Percentiles rank a stretch among this genome's conserved stretches.
phyloP scores from a whole-genome alignment of 2,329 filamentous ascomycete species.

The Chlorencoelia australis region DNA sequence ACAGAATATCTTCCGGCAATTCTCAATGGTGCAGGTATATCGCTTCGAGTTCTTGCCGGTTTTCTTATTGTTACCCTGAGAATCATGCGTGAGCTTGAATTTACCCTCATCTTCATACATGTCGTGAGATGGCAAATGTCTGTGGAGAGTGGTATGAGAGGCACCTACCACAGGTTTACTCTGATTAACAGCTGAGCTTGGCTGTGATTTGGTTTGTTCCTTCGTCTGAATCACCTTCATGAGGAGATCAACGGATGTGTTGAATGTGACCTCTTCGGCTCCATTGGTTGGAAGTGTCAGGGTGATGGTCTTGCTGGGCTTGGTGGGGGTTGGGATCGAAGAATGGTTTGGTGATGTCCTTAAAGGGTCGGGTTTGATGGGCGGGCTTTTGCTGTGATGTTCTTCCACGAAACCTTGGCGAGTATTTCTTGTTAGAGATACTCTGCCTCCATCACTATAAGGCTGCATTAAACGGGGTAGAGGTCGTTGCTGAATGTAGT shows the following conservation, averaged over 20 bases:
- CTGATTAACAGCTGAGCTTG: constrained; percentile 17
- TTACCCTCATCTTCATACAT: constrained; percentile 9
- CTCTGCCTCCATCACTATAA: constrained; percentile 11
- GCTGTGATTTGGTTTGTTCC: constrained; percentile 30
- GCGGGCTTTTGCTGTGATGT: constrained; percentile 28
- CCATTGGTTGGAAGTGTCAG: constrained; percentile 6
- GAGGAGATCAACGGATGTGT: constrained; percentile 75
- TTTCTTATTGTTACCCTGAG: constrained; percentile 14
- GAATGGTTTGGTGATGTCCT: constrained; percentile 16
- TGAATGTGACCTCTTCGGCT: constrained; percentile 46
- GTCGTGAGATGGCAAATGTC: constrained; percentile 4
- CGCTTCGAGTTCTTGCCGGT: constrained; percentile 37
- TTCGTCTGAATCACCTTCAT: constrained; percentile 83
- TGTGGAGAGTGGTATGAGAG: constrained; percentile 27
- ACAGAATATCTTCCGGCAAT: constrained; percentile 72
- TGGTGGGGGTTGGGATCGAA: constrained; percentile 9
- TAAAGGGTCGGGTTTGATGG: constrained; percentile 28
- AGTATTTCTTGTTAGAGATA: constrained; percentile 24
- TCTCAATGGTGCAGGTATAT: constrained; percentile 63
- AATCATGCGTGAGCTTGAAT: constrained; percentile 17
- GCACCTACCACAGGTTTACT: constrained; percentile 21
- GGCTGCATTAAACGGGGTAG: constrained; percentile 24
- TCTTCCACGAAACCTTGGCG: constrained; percentile 25
- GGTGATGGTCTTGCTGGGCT: constrained; percentile 7
- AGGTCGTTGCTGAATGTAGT: constrained; percentile 24